Base-by-base conservation (phyloP, 2,329 filamentous ascomycete genomes). In the Neofusicoccum kwambonambiense region DNA sequence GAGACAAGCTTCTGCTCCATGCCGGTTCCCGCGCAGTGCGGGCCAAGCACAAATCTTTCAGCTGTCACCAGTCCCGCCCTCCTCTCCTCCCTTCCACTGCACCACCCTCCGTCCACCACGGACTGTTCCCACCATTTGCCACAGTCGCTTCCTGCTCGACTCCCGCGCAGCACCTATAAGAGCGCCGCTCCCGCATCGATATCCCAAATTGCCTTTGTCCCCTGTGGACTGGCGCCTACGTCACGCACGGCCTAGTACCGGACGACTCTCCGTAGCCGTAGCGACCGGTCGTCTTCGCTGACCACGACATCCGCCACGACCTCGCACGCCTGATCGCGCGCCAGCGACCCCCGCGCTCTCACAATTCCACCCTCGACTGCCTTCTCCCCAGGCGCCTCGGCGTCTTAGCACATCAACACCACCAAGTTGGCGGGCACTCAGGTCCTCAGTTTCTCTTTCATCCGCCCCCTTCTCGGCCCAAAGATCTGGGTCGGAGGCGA, bases 401-500 rank as follows among this genome's bases (percentile, higher is more conserved):
- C 79, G 77, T 78, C 76, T 71, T 69, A 68, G 61, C 66, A 62
- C 47, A 62, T 68, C 72, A 77, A 85, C 80, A 87, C 87, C 87
- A 90, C 87, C 92, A 96, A 96, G 88, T 96, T 96, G 92, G 92
- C 92, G 92, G 90, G 90, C 86, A 83, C 88, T 87, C 87, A 85
- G 81, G 84, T 85, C 81, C 80, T 85, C 80, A 82, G 86, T 82
- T 87, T 90, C 79, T 89, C 88, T 80, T 89, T 90, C 82, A 84
- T 90, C 78, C 90, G 90, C 85, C 93, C 92, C 87, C 91, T 96
- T 83, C 89, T 94, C 80, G 92, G 92, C 85, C 94, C 93, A 81
- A 89, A 89, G 79, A 89, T 89, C 85, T 92, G 93, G 93, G 93
- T 96, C 88, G 93, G 94, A 90, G 91, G 93, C 84, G 92, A 95